Conservation (phyloP, 495 filamentous ascomycete genomes). For the Corynascus novoguineensis region DNA sequence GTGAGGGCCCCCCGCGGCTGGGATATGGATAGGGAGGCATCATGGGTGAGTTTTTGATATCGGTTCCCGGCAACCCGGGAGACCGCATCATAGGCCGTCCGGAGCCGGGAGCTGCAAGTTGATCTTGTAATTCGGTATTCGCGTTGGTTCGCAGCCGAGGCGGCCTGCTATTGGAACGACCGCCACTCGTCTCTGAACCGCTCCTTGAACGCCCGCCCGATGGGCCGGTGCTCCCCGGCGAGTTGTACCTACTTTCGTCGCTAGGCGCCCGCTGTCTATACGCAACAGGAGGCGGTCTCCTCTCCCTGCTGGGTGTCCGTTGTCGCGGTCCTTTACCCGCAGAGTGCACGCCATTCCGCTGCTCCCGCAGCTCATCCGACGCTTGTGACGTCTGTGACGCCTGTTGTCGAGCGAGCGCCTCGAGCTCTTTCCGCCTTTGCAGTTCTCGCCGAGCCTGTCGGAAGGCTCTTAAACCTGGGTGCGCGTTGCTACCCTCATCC, state of each 20-base stretch:
- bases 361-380: constrained; percentile 20
- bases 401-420: constrained; percentile 34
- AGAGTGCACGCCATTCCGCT: constrained; percentile 20
- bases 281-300: constrained; percentile 39
- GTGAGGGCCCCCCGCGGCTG: constrained; percentile 29
- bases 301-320: constrained; percentile 42
- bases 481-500: constrained; percentile 31
- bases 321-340: constrained; percentile 28
- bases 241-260: constrained; percentile 31
- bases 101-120: constrained; percentile 26
- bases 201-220: constrained; percentile 52
- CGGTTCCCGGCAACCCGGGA: constrained; percentile 40
- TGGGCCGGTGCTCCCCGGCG: constrained; percentile 25
- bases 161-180: constrained; percentile 44
- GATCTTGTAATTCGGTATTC: constrained; percentile 44
- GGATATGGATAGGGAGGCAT: constrained; percentile 47
- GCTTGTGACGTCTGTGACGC: constrained; percentile 19
- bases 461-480: constrained; percentile 44
- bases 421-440: constrained; percentile 47
- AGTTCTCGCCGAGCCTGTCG: constrained; percentile 49
- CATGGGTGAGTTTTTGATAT: constrained; percentile 40
- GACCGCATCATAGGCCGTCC: constrained; percentile 36
- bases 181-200: constrained; percentile 51
- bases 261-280: constrained; percentile 39
- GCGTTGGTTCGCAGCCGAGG: constrained; percentile 31